Base-by-base conservation (phyloP, 345 rosid species). In the Geranium rotundifolium region DNA sequence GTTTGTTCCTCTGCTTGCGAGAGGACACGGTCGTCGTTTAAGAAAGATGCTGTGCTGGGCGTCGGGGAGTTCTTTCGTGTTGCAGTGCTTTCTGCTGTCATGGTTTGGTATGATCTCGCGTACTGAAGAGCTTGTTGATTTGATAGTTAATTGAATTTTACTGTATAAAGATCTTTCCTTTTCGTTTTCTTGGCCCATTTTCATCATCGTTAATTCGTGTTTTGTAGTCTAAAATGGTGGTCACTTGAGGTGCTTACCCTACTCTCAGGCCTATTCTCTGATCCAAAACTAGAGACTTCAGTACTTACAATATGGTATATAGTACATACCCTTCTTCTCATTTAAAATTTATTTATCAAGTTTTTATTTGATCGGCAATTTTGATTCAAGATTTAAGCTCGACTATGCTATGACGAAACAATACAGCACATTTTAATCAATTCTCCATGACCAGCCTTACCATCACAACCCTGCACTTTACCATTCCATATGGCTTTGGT, bases 151-250 rank as follows among this genome's bases (percentile, higher is more conserved):
- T 5, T 10, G 3, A 5, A 37, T 37, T 37, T 37, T 37, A 10
- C 46, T 23, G 3, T 10, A 37, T 37, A 37, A 37, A 6, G 12
- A 5, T 10, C 12, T 37, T 5, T 5, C 2, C 46, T 37, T 37
- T 10, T 37, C 3, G 10, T 29, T 23, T 14, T 63, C 23, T 41
- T 23, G 27, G 27, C 27, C 27, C 27, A 23, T 23, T 23, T 23
- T n/a, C n/a, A n/a, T n/a, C 27, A 23, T 23, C 27, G 2, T 23
- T 23, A 1, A 23, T 23, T 23, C 2, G 27, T 23, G 2, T 23
- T 23, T 23, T 57, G 49, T 73, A 86, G 89, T 76, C 76, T 84
- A 7, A 84, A 84, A 68, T 84, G 93, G 93, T 86, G 89, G 80
- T 74, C 85, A 5, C 72, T 78, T 64, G 90, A 86, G 78, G 58